Base-by-base conservation (phyloP, 352 stramenopile genomes). In the Phytophthora pluvialis region DNA sequence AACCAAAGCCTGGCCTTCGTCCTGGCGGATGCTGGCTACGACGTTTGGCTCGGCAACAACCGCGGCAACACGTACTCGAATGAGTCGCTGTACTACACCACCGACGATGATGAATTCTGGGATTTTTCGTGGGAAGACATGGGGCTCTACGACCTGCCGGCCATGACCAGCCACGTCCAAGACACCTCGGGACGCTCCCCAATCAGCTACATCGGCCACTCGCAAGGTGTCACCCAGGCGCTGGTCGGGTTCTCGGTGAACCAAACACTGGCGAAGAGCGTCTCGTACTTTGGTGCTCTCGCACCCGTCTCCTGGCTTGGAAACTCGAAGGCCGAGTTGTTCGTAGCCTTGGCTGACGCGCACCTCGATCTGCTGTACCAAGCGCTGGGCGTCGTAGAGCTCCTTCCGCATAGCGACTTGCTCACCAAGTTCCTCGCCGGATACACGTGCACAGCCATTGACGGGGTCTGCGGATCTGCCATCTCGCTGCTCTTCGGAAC, bases 41-140 rank as follows among this genome's bases (percentile, higher is more conserved):
- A 88, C 18, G 78, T 88, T n/a, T 85, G 75, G 78, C 73, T 88
- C 3, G 78, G 78, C 59, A 85, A 85, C 62, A 85, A 74, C 44
- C 65, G 78, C 43, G 73, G 73, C 32, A 83, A 73, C 53, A 88
- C 73, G 25, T 88, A 75, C 73, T 88, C 78, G 12, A 71, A 70
- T 33, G 45, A 71, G 43, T 72, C 79, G 44, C 25, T 80, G 36
- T 55, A 80, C 55, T 78, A 80, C 53, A 61, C 70, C 15, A 68
- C 48, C 7, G 51, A 51, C 15, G 68, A 81, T 44, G 47, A 67
- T 9, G 59, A 61, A 46, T 85, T 81, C 62, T 83, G 78, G 75
- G 65, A 88, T 18, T 85, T 85, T 39, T 70, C 59, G 2, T 88
- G 73, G 76, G 70, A 82, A 51, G 55, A 83, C n/a, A 85, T 85